These are phyloP conservation scores for Psidium friedrichsthalianum DNA, from an alignment of 345 rosid genomes.

Conservation along the genomic window DNA sequence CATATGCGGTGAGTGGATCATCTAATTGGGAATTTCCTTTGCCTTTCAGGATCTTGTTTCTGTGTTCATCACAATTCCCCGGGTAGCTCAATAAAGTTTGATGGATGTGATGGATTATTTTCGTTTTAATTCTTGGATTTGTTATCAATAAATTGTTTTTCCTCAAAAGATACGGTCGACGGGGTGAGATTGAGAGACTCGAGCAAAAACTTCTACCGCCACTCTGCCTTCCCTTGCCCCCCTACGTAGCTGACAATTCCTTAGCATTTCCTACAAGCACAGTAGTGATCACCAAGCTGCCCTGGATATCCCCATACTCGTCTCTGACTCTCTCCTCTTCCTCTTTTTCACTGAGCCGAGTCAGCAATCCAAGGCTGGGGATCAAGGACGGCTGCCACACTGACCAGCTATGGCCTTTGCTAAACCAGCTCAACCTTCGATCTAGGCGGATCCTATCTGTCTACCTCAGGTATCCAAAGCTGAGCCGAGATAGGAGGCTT, in stretches of 20 bases:
- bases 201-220: background rate
- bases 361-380: background rate
- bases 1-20: background rate
- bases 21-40: background rate
- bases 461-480: background rate
- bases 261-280: background rate
- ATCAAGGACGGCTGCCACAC: background rate
- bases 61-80: background rate
- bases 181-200: background rate
- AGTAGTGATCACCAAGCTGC: background rate
- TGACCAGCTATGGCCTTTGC: background rate
- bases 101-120: background rate
- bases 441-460: background rate
- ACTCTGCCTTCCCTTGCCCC: background rate
- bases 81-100: background rate
- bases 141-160: background rate
- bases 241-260: background rate
- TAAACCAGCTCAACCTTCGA: background rate
- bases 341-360: background rate
- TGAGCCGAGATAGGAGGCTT: background rate
- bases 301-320: background rate
- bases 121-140: background rate
- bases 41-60: background rate
- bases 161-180: background rate
- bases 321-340: background rate